Evolutionary conservation across 345 rosid genomes (phyloP).

Genomic region (Moricandia moricandioides): DNA sequence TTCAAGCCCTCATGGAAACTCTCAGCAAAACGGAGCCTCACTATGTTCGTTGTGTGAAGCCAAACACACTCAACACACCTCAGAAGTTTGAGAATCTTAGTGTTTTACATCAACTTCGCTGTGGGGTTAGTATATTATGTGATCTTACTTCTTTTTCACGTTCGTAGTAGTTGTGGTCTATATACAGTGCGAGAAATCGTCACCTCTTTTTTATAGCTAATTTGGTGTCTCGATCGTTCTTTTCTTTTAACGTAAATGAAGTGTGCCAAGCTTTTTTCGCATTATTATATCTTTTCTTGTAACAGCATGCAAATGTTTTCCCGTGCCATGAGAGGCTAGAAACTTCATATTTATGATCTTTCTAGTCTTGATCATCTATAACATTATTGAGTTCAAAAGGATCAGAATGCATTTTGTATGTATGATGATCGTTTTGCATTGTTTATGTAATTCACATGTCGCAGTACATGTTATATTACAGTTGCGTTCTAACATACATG

Average conservation of each 20-base stretch:
- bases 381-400: neutral
- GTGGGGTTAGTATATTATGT: slow-evolving; percentile 71
- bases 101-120: slow-evolving; percentile 85
- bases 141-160: slow-evolving; percentile 15
- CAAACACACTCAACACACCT: slow-evolving; percentile 84
- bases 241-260: neutral
- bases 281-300: slow-evolving; percentile 14
- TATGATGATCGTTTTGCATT: neutral
- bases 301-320: slow-evolving; percentile 2
- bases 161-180: slow-evolving; percentile 14
- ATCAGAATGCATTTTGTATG: slow-evolving; percentile 12
- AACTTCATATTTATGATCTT: neutral
- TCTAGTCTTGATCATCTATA: neutral
- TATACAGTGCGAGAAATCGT: neutral
- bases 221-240: slow-evolving; percentile 12
- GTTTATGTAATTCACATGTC: neutral
- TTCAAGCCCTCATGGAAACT: slow-evolving; percentile 96
- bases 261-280: neutral
- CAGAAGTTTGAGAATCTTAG: slow-evolving; percentile 85
- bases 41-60: slow-evolving; percentile 98
- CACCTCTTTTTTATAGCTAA: neutral
- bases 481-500: neutral
- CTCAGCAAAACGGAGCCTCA: slow-evolving; percentile 94
- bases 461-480: neutral
- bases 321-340: slow-evolving; percentile 18